Evolutionary conservation across 164 flowering plant genomes (phyloP), one percentile per base, ranked within the genome.

Genomic region (Buxus sempervirens): DNA sequence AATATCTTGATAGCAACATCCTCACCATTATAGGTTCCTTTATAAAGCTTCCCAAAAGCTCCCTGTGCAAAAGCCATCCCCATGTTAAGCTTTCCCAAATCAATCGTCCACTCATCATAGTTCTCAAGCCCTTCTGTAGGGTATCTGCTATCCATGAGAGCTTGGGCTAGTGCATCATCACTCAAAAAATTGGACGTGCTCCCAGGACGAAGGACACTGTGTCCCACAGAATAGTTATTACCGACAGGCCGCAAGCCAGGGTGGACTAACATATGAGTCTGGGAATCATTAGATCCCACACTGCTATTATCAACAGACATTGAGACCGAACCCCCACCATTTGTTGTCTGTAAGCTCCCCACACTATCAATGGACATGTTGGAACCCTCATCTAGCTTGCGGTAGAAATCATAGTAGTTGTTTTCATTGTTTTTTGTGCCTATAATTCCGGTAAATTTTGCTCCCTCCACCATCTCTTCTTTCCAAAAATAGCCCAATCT

Each of bases 91-190:
- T 60, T 69, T 21, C 72, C 61, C 59, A 69, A 69, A 51, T 69
- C 72, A 32, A 69, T 60, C 12, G 72, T 69, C 72, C 72, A 69
- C 54, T 69, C 72, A 48, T 69, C 72, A 61, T 49, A 69, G 14
- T 69, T 60, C 59, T 61, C 48, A 12, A 69, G 65, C 22, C 72
- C 72, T 53, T 69, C 58, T 7, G 72, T 54, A 9, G 72, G 72
- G 56, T 26, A 54, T n/a, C 65, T 49, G 18, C 7, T 27, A 60
- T 69, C 72, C 72, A 69, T 69, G 20, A 69, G 45, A n/a, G 72
- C 72, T n/a, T 53, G 65, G n/a, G 65, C 60, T 42, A 69, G 62
- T 23, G 70, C 70, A 67, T 67, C 70, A 25, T 67, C 70, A 23
- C 60, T 55, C 28, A 24, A 49, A 5, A 25, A 38, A 58, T 56